phyloP scores from a whole-genome alignment of 345 rosid genomes.

The Eucalyptus tenuipes region DNA sequence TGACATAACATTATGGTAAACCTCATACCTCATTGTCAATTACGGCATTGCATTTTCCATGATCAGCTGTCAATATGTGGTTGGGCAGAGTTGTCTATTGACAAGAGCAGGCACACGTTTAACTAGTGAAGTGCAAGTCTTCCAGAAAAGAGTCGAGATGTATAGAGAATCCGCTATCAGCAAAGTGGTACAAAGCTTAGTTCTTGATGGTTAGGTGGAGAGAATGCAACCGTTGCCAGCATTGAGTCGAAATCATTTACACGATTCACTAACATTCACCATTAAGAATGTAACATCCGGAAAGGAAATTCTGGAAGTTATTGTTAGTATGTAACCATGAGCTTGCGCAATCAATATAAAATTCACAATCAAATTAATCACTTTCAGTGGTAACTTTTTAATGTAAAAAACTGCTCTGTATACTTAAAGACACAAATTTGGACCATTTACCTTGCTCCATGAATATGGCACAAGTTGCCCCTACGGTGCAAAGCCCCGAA shows the following conservation, averaged over 20 bases:
- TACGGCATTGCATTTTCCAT: slow-evolving; percentile 84
- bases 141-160: background rate
- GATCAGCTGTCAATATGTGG: slow-evolving; percentile 81
- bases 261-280: background rate
- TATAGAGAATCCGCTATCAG: background rate
- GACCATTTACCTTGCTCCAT: no score
- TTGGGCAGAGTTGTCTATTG: slow-evolving; percentile 79
- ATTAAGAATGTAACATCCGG: background rate
- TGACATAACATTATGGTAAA: background rate
- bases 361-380: background rate
- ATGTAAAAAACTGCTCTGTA: background rate
- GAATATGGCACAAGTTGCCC: no score
- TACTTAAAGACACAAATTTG: background rate
- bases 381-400: background rate
- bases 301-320: background rate
- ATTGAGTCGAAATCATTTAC: background rate
- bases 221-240: background rate
- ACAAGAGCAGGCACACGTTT: background rate
- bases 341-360: background rate
- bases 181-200: background rate
- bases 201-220: no score
- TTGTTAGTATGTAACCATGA: background rate
- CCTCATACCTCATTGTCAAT: slow-evolving; percentile 84
- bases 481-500: no score
- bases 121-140: background rate